Evolutionary conservation across 257 asterid genomes (phyloP), one percentile per base, ranked within the genome.

Genomic region (Capsicum rhomboideum): DNA sequence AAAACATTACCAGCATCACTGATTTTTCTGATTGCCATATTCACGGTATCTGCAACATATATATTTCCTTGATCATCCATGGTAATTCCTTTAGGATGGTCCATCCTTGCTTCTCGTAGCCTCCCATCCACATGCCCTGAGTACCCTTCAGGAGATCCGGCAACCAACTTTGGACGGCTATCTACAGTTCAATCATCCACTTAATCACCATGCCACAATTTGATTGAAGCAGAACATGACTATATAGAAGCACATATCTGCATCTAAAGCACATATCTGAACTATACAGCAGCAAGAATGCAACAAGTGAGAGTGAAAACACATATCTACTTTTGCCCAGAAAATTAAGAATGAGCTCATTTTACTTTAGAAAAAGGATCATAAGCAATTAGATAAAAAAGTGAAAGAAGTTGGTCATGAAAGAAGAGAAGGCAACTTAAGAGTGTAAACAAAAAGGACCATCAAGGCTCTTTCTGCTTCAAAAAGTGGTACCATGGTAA

Each of bases 121-220:
- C 84, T 94, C 83, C 98, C 99, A 56, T 97, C 99, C 17, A 97
- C 93, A 84, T 97, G 99, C 1, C 99, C 98, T 0, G 93, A 84
- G 89, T 95, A 88, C 80, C 99, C 99, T 88, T 93, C 98, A 0
- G 97, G 89, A 18, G 99, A 97, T 86, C 99, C 99, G 10, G 93
- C 91, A 26, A 94, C 88, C 92, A 96, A 78, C 92, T 91, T 95
- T 44, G 99, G 98, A 26, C 97, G 88, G 84, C 99, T 95, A 90
- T 96, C 99, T 96, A 94, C 83, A 40, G 79, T 74, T 64, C 26
- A 23, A 26, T 46, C 61, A 46, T 50, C 2, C 82, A 74, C 75
- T 0, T 52, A 81, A 44, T 26, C 61, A 64, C 69, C 10, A 46
- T 46, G 44, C 23, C 26, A 67, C 49, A 3, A 49, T 49, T 49